phyloP scores from a whole-genome alignment of 2,329 filamentous ascomycete species.

The Arthroderma sp. region DNA sequence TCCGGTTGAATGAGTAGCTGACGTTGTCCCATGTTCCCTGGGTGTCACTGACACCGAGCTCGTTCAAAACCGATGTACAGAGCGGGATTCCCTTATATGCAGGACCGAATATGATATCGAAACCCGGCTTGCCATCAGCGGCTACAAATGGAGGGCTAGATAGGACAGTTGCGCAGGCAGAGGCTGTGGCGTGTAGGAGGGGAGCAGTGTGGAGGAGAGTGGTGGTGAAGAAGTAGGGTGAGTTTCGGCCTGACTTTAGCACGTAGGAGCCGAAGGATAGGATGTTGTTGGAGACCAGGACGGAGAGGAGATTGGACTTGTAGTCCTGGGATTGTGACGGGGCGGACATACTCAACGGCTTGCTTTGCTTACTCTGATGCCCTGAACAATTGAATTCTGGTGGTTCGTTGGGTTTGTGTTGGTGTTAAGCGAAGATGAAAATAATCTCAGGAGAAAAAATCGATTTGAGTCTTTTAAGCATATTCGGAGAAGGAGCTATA shows the following conservation, averaged over 20 bases:
- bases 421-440: too few species aligned
- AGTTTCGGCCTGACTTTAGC: slow-evolving; percentile 79
- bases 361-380: too few species aligned
- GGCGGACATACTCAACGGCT: too few species aligned
- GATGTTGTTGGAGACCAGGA: slow-evolving; percentile 28
- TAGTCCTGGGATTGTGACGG: slow-evolving; percentile 12
- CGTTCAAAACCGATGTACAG: slow-evolving; percentile 62
- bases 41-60: slow-evolving; percentile 55
- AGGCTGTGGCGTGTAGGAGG: slow-evolving; percentile 62
- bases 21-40: slow-evolving; percentile 51
- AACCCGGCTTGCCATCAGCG: slow-evolving; percentile 34
- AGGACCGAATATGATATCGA: slow-evolving; percentile 84
- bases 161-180: slow-evolving; percentile 57
- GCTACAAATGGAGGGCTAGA: slow-evolving; percentile 15
- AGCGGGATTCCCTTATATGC: slow-evolving; percentile 96
- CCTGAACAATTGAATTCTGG: too few species aligned
- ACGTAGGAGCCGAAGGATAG: slow-evolving; percentile 39
- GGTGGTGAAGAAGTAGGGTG: slow-evolving; percentile 97
- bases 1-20: slow-evolving; percentile 86
- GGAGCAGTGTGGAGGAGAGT: slow-evolving; percentile 75
- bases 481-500: not conserved
- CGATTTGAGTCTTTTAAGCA: too few species aligned
- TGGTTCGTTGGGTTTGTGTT: too few species aligned
- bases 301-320: slow-evolving; percentile 26
- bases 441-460: too few species aligned